These are phyloP conservation scores for Hypoxylon sp. DNA, from an alignment of 2,329 filamentous ascomycete species.

Conservation along the genomic window DNA sequence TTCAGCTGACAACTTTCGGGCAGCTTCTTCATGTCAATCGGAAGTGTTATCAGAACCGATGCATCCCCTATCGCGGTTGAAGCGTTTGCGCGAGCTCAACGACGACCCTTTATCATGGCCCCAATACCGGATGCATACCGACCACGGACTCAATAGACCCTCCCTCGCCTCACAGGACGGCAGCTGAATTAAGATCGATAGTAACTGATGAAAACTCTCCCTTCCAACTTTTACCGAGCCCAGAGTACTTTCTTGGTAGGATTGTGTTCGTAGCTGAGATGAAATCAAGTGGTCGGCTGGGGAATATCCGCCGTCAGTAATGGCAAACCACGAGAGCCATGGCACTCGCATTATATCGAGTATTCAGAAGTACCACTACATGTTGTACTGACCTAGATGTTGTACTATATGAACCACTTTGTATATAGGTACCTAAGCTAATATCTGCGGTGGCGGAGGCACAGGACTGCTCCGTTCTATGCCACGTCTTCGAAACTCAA, in stretches of 20 bases:
- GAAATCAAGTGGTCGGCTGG: conserved; percentile 9
- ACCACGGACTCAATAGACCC: conserved; percentile 49
- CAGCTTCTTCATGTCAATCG: conserved; percentile 98
- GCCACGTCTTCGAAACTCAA: conserved; percentile 14
- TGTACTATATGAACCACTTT: conserved; percentile 33
- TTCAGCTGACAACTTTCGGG: conserved; percentile 40
- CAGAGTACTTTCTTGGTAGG: background rate
- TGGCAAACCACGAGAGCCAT: conserved; percentile 9
- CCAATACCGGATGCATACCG: conserved; percentile 58
- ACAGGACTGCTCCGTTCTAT: conserved; percentile 1
- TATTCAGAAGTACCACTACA: conserved; percentile 4
- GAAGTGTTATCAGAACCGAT: conserved; percentile 94
- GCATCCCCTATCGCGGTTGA: conserved; percentile 80
- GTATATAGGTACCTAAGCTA: conserved; percentile 31
- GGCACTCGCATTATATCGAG: conserved; percentile 7
- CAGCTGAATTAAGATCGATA: background rate
- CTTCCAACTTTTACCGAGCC: conserved; percentile 1
- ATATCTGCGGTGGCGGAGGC: conserved; percentile 11
- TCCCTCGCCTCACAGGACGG: background rate
- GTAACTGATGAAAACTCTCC: background rate
- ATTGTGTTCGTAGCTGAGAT: conserved; percentile 7
- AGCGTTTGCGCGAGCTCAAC: conserved; percentile 80
- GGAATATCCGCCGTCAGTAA: conserved; percentile 11
- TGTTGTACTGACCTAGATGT: conserved; percentile 6
- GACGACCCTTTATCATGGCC: conserved; percentile 77